A percentile compares a stretch with the other conserved stretches of the same genome.
Evolutionary conservation across 2,329 filamentous ascomycete species (phyloP).

Genomic region (Exophiala bonariae): DNA sequence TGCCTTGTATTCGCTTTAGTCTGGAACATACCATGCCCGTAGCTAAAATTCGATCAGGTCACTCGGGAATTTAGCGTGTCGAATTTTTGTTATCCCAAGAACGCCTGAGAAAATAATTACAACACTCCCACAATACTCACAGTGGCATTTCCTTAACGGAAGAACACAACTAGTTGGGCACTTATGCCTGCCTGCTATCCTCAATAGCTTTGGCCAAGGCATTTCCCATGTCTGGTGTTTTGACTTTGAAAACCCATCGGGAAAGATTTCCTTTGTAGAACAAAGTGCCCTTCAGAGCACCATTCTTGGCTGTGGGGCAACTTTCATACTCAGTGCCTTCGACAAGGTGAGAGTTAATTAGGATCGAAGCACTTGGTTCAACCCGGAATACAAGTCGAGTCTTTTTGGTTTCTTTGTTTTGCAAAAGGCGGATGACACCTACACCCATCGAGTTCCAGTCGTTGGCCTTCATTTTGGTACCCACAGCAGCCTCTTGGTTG

Average conservation of each 20-base stretch:
- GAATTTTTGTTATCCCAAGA: constrained; percentile 4
- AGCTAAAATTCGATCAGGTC: background rate
- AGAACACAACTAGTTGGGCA: constrained; percentile 5
- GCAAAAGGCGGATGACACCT: constrained; percentile 70
- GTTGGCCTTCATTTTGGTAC: constrained; percentile 41
- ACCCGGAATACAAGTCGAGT: constrained; percentile 70
- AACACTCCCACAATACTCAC: too few relatives aligned
- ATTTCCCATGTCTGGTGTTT: constrained; percentile 21
- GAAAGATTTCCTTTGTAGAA: constrained; percentile 22
- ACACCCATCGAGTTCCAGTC: constrained; percentile 70
- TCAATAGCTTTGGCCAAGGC: constrained; percentile 24
- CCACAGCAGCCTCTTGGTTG: constrained; percentile 42
- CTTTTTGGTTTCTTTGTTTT: constrained; percentile 67
- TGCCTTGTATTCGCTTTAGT: constrained; percentile 2
- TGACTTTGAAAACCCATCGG: constrained; percentile 28
- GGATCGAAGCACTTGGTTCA: constrained; percentile 72
- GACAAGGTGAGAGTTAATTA: constrained; percentile 68
- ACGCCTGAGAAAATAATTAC: constrained; percentile 4
- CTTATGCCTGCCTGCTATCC: constrained; percentile 21
- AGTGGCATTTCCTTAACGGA: too few relatives aligned
- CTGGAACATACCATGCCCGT: constrained; percentile 7
- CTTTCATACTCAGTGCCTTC: constrained; percentile 56
- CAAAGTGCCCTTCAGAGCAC: constrained; percentile 25
- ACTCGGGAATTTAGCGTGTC: background rate
- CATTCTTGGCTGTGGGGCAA: constrained; percentile 20